phyloP scores from a whole-genome alignment of 148 eudicot genomes.

The Hydrangea macrophylla region DNA sequence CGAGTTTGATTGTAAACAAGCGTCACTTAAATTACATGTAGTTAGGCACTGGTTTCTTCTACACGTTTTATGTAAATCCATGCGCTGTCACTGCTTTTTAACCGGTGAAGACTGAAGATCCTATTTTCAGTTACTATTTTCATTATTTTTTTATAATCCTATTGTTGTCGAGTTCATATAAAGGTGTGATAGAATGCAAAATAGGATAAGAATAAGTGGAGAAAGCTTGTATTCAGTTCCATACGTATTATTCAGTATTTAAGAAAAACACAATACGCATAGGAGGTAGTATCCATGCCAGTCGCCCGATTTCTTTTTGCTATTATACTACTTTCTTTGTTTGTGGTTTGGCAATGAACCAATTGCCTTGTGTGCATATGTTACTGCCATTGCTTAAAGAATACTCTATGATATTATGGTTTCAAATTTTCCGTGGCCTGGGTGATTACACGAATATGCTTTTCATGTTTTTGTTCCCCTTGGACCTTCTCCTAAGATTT shows the following conservation, averaged over 20 bases:
- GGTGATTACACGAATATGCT: background rate
- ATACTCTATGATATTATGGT: background rate
- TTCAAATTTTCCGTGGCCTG: background rate
- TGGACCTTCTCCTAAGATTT: background rate
- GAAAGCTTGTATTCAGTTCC: background rate
- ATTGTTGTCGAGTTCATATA: background rate
- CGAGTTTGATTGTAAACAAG: too few species aligned
- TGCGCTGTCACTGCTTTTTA: background rate
- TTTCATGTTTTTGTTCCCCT: background rate
- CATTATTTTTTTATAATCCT: background rate
- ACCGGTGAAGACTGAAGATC: background rate
- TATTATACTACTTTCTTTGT: background rate
- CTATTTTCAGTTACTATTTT: background rate
- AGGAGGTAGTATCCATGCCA: background rate
- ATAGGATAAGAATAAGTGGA: background rate
- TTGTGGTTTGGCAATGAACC: background rate
- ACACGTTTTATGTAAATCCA: background rate
- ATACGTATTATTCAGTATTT: background rate
- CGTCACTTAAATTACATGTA: too few species aligned
- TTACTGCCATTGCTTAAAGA: background rate
- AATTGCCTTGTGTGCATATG: background rate
- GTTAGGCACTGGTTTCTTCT: too few species aligned
- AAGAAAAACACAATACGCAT: background rate
- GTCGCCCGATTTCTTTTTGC: background rate
- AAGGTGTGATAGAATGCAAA: background rate